phyloP scores from a whole-genome alignment of 2,329 filamentous ascomycete genomes.

The Monosporascus sp. region DNA sequence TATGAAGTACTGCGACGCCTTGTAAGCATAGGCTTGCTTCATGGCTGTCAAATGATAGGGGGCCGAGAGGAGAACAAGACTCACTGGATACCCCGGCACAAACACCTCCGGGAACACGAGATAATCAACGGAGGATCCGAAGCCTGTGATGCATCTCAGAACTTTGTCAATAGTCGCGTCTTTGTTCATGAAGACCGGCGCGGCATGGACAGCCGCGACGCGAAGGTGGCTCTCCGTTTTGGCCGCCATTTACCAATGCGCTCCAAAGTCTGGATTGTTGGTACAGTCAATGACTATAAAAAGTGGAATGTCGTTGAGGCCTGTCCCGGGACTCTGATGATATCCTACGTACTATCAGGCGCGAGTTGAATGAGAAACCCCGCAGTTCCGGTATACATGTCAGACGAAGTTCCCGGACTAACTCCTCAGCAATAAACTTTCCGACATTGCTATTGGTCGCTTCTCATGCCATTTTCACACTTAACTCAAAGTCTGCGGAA shows the following conservation, averaged over 20 bases:
- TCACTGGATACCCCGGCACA: conserved; percentile 15
- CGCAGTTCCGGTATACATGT: neutral
- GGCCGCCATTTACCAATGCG: neutral
- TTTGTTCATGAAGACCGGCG: conserved; percentile 20
- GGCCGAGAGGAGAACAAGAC: neutral
- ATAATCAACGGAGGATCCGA: conserved; percentile 8
- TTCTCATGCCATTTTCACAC: no score
- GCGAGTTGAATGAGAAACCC: neutral
- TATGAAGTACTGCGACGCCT: conserved; percentile 14
- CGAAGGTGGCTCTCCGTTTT: neutral
- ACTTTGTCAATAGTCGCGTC: conserved; percentile 14
- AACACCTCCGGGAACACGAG: conserved; percentile 20
- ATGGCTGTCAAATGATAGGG: neutral
- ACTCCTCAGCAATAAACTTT: neutral
- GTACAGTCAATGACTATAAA: neutral
- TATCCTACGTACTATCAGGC: neutral
- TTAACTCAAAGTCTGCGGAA: no score
- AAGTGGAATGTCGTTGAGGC: neutral
- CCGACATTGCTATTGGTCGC: no score
- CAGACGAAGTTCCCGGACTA: neutral
- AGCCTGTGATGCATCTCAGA: conserved; percentile 11
- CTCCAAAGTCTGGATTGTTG: neutral
- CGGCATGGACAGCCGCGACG: conserved; percentile 16
- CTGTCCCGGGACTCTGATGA: neutral
- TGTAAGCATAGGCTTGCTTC: no score